Base-by-base conservation (phyloP, 2,329 filamentous ascomycete genomes). In the Delphinella strobiligena region DNA sequence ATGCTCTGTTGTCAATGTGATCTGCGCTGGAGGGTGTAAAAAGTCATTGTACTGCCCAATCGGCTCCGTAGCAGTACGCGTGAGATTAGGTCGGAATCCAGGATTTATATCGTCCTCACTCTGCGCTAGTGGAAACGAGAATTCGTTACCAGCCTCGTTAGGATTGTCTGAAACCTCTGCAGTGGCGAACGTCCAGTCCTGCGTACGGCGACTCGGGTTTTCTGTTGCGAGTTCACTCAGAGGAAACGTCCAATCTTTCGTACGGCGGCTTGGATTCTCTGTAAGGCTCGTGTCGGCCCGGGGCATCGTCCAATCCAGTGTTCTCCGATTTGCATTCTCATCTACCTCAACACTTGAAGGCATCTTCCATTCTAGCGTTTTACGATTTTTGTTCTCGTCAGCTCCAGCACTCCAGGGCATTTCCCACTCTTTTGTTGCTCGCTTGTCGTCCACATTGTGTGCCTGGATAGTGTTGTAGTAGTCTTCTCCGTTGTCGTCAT, bases 231-330 rank as follows among this genome's bases (percentile, higher is more conserved):
- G 52, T 37, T 53, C 56, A 56, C 62, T 63, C 3, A 61, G 54
- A 5, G 69, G 68, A 45, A 74, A 74, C 10, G 65, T 72, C 71
- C 71, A 76, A 24, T 72, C 68, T 56, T 67, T 67, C 1, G 66
- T 69, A 4, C 56, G 58, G 24, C 64, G 60, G 52, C 62, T 51
- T 9, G 48, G 31, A 34, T 30, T 32, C 22, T 45, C 22, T 12
- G 22, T 27, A 12, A 27, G 22, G 7, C 7, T 12, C 12, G 22
- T 27, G 37, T 53, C 35, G 37, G 15, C 38, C 3, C 10, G 15
- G 3, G 58, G 63, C 39, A 67, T 68, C 41, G 60, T 68, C 65
- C 59, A 67, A 44, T 63, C 63, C 61, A 64, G 64, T 3, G 64
- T 64, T 7, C 62, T 63, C 34, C 62, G 62, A 10, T 61, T 60